These are phyloP conservation scores for Catenaria anguillulae DNA, from an alignment of 371 early-diverging fungal species.

Conservation along the genomic window DNA sequence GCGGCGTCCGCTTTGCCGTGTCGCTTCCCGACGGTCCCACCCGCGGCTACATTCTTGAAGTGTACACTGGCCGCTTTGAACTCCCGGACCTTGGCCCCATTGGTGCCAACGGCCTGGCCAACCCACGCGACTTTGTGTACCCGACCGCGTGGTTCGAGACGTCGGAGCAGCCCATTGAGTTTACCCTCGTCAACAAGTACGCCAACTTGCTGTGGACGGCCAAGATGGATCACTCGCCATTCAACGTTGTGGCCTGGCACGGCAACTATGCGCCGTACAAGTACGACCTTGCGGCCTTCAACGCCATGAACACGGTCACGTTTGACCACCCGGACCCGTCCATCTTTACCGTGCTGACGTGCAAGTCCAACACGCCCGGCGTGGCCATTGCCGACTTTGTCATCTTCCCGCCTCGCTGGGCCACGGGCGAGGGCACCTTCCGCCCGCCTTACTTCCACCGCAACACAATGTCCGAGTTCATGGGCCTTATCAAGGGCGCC, in stretches of 20 bases:
- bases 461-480: conserved; percentile 64
- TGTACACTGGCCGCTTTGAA: conserved; percentile 75
- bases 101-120: conserved; percentile 91
- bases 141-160: conserved; percentile 63
- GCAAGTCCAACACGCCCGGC: conserved; percentile 73
- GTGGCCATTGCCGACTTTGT: conserved; percentile 89
- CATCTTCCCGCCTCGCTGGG: conserved; percentile 95
- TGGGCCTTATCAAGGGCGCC: conserved; percentile 81
- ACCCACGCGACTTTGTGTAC: conserved; percentile 80
- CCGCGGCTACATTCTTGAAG: conserved; percentile 55
- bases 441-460: conserved; percentile 37
- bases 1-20: conserved; percentile 76
- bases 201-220: conserved; percentile 53
- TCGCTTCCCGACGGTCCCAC: conserved; percentile 59
- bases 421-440: conserved; percentile 77
- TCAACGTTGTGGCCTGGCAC: conserved; percentile 95
- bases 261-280: conserved; percentile 95
- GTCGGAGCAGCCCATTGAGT: conserved; percentile 28
- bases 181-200: conserved; percentile 65
- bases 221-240: conserved; percentile 64
- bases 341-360: conserved; percentile 68
- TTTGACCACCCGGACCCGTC: conserved; percentile 53
- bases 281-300: conserved; percentile 74
- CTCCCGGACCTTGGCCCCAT: conserved; percentile 92
- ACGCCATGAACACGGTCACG: conserved; percentile 72